Percentiles rank a stretch among this genome's conserved stretches.
Conservation (phyloP, 495 filamentous ascomycete species). For the Haplographium delicatum region DNA sequence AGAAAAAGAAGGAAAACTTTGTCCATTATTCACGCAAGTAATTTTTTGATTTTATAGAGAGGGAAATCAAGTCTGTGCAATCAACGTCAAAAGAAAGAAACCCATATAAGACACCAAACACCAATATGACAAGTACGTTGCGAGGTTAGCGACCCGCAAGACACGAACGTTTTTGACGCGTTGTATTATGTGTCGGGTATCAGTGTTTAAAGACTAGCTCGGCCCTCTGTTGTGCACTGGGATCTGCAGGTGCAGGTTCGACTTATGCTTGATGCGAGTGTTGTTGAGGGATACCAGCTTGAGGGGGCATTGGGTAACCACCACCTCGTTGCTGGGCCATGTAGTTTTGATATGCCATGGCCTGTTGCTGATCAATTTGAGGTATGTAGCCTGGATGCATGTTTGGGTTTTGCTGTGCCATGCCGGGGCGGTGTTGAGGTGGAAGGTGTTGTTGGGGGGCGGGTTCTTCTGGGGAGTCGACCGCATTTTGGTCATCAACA, state of each 20-base stretch:
- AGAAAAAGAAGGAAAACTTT: conserved; percentile 15
- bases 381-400: conserved; percentile 46
- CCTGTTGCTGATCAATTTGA: conserved; percentile 41
- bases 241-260: conserved; percentile 7
- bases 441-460: conserved; percentile 52
- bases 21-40: conserved; percentile 19
- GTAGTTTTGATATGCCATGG: conserved; percentile 57
- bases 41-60: conserved; percentile 13
- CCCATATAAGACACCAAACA: conserved; percentile 28
- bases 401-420: conserved; percentile 44
- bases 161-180: conserved; percentile 19
- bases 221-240: conserved; percentile 20
- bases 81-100: conserved; percentile 16
- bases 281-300: conserved; percentile 49
- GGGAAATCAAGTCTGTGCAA: conserved; percentile 14
- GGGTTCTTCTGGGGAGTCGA: conserved; percentile 61
- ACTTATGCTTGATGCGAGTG: conserved; percentile 47
- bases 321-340: conserved; percentile 45
- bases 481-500: conserved; percentile 63
- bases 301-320: conserved; percentile 44
- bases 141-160: conserved; percentile 24
- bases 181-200: conserved; percentile 28
- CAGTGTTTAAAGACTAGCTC: conserved; percentile 23
- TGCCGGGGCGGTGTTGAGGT: conserved; percentile 44
- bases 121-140: conserved; percentile 17